Percentiles rank a stretch among this genome's conserved stretches.
These are phyloP conservation scores for Penicillium sp. DNA, from an alignment of 2,329 filamentous ascomycete genomes.

Conservation along the genomic window DNA sequence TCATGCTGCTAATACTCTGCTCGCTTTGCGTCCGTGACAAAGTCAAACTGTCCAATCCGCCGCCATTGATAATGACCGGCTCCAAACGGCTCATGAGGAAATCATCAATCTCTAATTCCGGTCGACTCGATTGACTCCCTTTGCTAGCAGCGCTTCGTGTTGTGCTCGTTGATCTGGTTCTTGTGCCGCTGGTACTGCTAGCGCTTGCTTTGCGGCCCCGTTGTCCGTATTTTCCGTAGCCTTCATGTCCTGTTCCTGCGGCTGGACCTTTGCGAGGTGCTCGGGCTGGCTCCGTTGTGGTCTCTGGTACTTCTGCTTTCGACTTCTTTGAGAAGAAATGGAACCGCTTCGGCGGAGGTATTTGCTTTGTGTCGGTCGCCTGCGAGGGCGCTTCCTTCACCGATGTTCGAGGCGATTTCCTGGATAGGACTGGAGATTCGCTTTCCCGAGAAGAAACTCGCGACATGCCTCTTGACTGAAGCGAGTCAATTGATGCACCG, in stretches of 20 bases:
- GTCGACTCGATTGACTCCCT: conserved; percentile 40
- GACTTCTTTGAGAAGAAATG: conserved; percentile 72
- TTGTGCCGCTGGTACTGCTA: conserved; percentile 39
- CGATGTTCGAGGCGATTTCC: conserved; percentile 39
- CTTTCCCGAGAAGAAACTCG: conserved; percentile 34
- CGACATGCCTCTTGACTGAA: conserved; percentile 33
- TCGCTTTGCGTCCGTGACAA: conserved; percentile 41
- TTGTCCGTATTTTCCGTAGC: conserved; percentile 48
- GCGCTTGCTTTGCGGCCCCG: conserved; percentile 45
- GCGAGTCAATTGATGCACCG: conserved; percentile 39
- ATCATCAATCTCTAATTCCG: conserved; percentile 47
- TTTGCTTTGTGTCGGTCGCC: conserved; percentile 29
- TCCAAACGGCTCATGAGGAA: conserved; percentile 48
- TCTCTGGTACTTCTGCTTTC: conserved; percentile 57
- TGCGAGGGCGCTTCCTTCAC: conserved; percentile 28
- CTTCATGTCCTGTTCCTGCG: conserved; percentile 90
- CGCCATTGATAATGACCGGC: conserved; percentile 50
- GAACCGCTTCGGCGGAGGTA: conserved; percentile 59
- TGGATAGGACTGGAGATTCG: conserved; percentile 30
- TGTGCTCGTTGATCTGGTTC: conserved; percentile 42
- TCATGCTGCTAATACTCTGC: conserved; percentile 38
- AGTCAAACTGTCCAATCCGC: conserved; percentile 35
- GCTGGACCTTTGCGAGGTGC: conserved; percentile 68
- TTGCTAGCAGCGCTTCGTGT: conserved; percentile 40
- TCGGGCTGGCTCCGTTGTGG: conserved; percentile 53